Evolutionary conservation across 2,329 filamentous ascomycete genomes (phyloP).

Genomic region (Karstenula rhodostoma): DNA sequence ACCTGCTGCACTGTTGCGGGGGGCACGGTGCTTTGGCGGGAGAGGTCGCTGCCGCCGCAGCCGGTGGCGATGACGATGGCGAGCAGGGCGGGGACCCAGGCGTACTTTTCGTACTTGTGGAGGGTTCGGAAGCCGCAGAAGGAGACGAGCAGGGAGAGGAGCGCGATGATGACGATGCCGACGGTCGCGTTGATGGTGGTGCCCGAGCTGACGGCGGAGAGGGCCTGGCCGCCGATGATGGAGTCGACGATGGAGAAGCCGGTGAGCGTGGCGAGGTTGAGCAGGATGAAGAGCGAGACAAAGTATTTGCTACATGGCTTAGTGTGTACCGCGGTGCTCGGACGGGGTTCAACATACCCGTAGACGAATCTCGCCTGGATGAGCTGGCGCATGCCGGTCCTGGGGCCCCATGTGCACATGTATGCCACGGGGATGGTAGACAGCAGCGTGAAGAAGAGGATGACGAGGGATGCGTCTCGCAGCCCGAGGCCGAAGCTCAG

Average conservation of each 20-base stretch:
- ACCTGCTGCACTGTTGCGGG: slow-evolving; percentile 57
- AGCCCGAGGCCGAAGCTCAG: slow-evolving; percentile 63
- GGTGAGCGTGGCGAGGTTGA: slow-evolving; percentile 69
- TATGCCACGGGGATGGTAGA: slow-evolving; percentile 64
- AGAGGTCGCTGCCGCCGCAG: slow-evolving; percentile 61
- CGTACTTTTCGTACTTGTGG: slow-evolving; percentile 66
- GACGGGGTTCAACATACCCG: slow-evolving; percentile 50
- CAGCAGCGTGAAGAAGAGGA: slow-evolving; percentile 69
- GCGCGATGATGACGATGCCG: slow-evolving; percentile 68
- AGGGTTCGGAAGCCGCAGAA: slow-evolving; percentile 67
- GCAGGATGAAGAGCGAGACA: slow-evolving; percentile 66
- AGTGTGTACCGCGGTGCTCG: neutral
- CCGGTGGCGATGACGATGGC: slow-evolving; percentile 64
- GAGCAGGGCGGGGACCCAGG: slow-evolving; percentile 65
- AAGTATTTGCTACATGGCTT: slow-evolving; percentile 54
- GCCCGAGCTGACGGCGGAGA: slow-evolving; percentile 45
- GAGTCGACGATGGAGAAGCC: slow-evolving; percentile 71
- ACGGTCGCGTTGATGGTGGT: slow-evolving; percentile 60
- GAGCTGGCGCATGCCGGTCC: slow-evolving; percentile 72
- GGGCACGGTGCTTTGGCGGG: slow-evolving; percentile 56
- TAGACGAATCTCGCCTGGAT: slow-evolving; percentile 71
- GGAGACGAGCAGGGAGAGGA: slow-evolving; percentile 66
- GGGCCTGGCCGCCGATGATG: slow-evolving; percentile 65
- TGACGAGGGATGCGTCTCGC: slow-evolving; percentile 65
- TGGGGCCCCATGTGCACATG: slow-evolving; percentile 65